These are phyloP conservation scores for Berkeleyomyces rouxiae DNA, from an alignment of 2,329 filamentous ascomycete genomes.

Conservation along the genomic window DNA sequence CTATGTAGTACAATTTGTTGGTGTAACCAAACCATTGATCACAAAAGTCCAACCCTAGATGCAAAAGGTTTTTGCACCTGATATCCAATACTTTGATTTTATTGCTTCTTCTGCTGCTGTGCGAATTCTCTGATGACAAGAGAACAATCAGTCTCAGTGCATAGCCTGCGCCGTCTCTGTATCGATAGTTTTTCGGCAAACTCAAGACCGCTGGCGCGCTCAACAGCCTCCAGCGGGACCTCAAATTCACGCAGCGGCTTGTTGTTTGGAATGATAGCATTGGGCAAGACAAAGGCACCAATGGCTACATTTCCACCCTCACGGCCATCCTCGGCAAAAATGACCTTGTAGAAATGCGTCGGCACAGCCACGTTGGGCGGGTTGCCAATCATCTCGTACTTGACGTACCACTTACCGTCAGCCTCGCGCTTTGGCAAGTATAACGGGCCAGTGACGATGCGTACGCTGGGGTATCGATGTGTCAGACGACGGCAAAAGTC, in stretches of 20 bases:
- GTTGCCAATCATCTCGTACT: conserved; percentile 86
- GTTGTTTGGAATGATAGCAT: conserved; percentile 70
- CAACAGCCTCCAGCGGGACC: conserved; percentile 81
- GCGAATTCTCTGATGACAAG: conserved; percentile 68
- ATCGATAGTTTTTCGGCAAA: conserved; percentile 68
- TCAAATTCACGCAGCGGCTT: conserved; percentile 86
- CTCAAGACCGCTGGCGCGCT: conserved; percentile 80
- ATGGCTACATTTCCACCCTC: conserved; percentile 61
- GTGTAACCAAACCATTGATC: neutral
- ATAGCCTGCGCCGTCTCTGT: conserved; percentile 60
- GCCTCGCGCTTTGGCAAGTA: conserved; percentile 74
- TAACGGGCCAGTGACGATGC: conserved; percentile 82
- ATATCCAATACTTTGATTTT: neutral
- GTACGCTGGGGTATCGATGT: conserved; percentile 62
- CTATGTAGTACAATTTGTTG: neutral
- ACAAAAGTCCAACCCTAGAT: no score
- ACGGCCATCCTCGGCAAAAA: conserved; percentile 76
- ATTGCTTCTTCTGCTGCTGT: conserved; percentile 38
- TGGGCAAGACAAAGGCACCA: conserved; percentile 88
- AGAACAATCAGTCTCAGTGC: conserved; percentile 70
- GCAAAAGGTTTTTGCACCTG: neutral
- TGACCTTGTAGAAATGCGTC: conserved; percentile 98
- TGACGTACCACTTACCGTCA: conserved; percentile 90
- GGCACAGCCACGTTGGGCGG: conserved; percentile 91
- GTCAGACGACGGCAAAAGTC: conserved; percentile 86